Base-by-base conservation (phyloP, 495 filamentous ascomycete genomes). In the Opeltia flavorubescens region DNA sequence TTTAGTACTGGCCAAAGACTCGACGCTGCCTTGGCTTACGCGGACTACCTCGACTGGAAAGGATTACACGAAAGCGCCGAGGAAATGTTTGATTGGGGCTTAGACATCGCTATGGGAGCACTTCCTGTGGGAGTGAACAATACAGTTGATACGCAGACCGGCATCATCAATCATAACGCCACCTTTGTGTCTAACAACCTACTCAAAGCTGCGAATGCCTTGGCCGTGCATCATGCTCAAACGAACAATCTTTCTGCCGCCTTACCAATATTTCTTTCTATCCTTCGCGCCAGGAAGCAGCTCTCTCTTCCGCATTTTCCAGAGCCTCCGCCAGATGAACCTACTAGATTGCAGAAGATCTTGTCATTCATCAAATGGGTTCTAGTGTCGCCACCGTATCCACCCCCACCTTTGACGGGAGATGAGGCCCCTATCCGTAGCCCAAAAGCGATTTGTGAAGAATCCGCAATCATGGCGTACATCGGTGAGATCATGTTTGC, bases 401-500 rank as follows among this genome's bases (percentile, higher is more conserved):
- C 88, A 0, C 58, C 73, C 0, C 71, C 80, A 0, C 78, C 75
- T 0, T 64, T 71, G 7, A 76, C 81, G 24, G 87, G 86, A 25
- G 72, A 83, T 38, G 60, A 71, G 13, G 72, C 81, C 0, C 77
- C 85, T 0, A 44, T 68, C 3, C 79, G 82, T 28, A 72, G 74
- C 26, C 47, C 71, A 0, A 64, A 66, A 23, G 78, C 83, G 44
- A 63, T 71, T 25, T 95, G 91, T 69, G 82, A 86, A 43, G 86
- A 94, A 59, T 87, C 86, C 3, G 83, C 74, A 5, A 64, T 95
- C 3, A 84, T 88, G 78, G 72, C 83, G 17, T 86, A 94, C 62
- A 87, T 98, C 47, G 93, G 89, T 46, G 91, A 98, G 66, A 88
- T 96, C 50, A 63, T 98, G 40, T 96, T 82, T 66, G 75, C 86